Conservation (phyloP, 2,329 filamentous ascomycete genomes). For the Trichophyton schoenleinii region DNA sequence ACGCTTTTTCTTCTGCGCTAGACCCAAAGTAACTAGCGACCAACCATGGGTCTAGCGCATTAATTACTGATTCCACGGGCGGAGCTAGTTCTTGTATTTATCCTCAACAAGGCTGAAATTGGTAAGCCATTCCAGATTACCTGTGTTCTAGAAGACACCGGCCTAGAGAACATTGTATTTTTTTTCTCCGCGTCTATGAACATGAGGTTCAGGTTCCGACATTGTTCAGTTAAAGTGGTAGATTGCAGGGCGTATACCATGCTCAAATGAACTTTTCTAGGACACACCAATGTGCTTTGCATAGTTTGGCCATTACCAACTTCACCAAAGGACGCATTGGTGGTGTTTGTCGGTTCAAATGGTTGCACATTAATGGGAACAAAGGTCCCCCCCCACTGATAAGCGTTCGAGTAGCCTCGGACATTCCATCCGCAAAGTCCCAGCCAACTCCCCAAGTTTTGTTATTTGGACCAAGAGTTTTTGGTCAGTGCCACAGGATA, state of each 20-base stretch:
- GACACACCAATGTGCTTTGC: neutral
- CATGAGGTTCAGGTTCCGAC: neutral
- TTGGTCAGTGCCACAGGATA: neutral
- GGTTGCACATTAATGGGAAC: no score
- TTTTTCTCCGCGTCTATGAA: neutral
- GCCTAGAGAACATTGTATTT: neutral
- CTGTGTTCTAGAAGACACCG: neutral
- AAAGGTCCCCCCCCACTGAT: neutral
- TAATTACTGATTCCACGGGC: neutral
- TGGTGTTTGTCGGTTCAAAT: neutral
- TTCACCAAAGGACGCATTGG: neutral
- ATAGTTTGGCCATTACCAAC: neutral
- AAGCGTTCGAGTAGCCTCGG: neutral
- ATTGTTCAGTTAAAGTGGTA: neutral
- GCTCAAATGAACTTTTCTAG: neutral
- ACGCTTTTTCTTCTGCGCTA: no score
- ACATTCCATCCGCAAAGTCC: neutral
- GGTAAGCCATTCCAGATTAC: neutral
- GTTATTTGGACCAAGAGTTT: neutral
- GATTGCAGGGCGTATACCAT: neutral
- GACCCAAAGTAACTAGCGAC: no score
- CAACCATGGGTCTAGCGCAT: no score
- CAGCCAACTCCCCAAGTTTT: neutral
- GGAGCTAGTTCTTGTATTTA: neutral
- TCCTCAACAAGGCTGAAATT: neutral